Evolutionary conservation across 2,329 filamentous ascomycete species (phyloP).

Genomic region (Penicillium sp.): DNA sequence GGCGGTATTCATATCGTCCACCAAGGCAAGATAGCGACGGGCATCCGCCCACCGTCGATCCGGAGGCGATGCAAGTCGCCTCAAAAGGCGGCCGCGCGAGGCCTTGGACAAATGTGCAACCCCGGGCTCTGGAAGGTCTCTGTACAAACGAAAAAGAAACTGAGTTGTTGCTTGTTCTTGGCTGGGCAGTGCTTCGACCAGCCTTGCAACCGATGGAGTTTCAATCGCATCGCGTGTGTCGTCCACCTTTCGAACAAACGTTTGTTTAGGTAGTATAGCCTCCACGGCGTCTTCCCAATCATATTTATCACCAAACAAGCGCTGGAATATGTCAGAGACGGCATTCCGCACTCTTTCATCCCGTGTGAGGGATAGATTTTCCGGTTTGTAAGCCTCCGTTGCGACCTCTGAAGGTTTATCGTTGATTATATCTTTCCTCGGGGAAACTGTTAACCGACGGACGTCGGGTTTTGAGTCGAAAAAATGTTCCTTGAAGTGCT

Average conservation of each 20-base stretch:
- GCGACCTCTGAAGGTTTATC: not conserved
- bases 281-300: conserved; percentile 34
- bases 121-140: conserved; percentile 54
- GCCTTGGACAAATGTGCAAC: conserved; percentile 51
- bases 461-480: conserved; percentile 5
- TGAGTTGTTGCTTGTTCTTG: conserved; percentile 46
- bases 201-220: conserved; percentile 36
- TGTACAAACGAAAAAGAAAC: conserved; percentile 56
- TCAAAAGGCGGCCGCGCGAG: conserved; percentile 65
- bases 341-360: conserved; percentile 21
- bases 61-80: conserved; percentile 62
- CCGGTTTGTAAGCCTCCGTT: not conserved
- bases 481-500: conserved; percentile 3
- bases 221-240: conserved; percentile 29
- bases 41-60: conserved; percentile 55
- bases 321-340: conserved; percentile 26
- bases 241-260: not conserved
- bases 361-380: conserved; percentile 13
- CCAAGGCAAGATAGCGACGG: conserved; percentile 75
- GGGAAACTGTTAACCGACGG: not conserved
- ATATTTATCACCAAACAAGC: conserved; percentile 20
- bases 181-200: conserved; percentile 46
- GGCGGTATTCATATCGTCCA: conserved; percentile 79
- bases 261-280: conserved; percentile 32
- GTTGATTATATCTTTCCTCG: not conserved